Evolutionary conservation across 352 stramenopile genomes (phyloP).

Genomic region (Hyaloperonospora brassicae): DNA sequence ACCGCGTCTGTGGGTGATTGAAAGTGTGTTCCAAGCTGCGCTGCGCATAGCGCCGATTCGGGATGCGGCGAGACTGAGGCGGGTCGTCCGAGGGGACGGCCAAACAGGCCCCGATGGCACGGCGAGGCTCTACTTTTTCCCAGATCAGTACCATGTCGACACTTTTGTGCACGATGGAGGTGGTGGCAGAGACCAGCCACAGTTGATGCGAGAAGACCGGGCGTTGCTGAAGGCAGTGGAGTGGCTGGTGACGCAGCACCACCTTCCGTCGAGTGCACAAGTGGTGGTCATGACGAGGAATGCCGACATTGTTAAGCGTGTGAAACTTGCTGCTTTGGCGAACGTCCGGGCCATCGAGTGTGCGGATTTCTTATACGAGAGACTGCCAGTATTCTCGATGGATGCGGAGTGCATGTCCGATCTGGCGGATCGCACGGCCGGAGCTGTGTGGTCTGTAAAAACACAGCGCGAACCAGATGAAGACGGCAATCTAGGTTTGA

Average conservation of each 20-base stretch:
- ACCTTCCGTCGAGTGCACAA: slow-evolving; percentile 29
- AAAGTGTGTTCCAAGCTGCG: slow-evolving; percentile 60
- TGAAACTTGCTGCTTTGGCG: slow-evolving; percentile 29
- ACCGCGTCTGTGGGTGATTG: slow-evolving; percentile 53
- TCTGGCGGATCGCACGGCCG: slow-evolving; percentile 51
- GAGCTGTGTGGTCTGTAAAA: slow-evolving; percentile 43
- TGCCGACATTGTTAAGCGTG: slow-evolving; percentile 31
- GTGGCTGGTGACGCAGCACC: slow-evolving; percentile 47
- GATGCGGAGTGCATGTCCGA: slow-evolving; percentile 42
- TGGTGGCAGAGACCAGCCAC: slow-evolving; percentile 29
- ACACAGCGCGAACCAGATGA: slow-evolving; percentile 26
- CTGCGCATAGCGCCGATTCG: slow-evolving; percentile 56
- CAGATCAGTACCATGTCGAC: slow-evolving; percentile 59
- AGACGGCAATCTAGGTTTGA: slow-evolving; percentile 14
- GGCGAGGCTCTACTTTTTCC: slow-evolving; percentile 52
- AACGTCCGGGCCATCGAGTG: slow-evolving; percentile 55
- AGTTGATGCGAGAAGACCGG: slow-evolving; percentile 30
- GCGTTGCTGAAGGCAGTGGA: slow-evolving; percentile 50
- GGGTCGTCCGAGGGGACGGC: slow-evolving; percentile 55
- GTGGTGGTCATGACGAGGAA: slow-evolving; percentile 58
- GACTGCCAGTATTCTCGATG: slow-evolving; percentile 24
- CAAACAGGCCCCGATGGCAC: slow-evolving; percentile 28
- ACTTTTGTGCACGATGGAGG: slow-evolving; percentile 37
- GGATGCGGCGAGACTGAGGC: slow-evolving; percentile 52
- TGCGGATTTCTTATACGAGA: slow-evolving; percentile 37